A percentile compares a stretch with the other conserved stretches of the same genome.
Evolutionary conservation across 2,329 filamentous ascomycete genomes (phyloP).

Genomic region (Neopestalotiopsis rosae): DNA sequence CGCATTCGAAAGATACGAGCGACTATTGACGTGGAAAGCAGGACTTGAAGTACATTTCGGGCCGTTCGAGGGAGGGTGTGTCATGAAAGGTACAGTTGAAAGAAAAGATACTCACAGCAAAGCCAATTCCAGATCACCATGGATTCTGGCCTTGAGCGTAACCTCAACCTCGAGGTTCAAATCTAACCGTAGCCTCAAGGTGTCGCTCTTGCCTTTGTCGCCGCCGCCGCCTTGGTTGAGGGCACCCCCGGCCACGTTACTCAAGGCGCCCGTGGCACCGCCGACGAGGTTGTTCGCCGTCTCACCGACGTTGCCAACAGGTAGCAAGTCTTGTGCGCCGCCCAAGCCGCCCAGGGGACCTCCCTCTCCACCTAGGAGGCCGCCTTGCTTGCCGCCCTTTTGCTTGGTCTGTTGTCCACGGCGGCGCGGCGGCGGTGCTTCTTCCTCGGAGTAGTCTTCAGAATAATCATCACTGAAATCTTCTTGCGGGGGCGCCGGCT

Average conservation of each 20-base stretch:
- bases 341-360: slow-evolving; percentile 32
- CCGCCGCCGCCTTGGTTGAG: slow-evolving; percentile 26
- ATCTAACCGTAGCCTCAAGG: slow-evolving; percentile 75
- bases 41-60: not conserved
- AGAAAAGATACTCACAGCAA: slow-evolving; percentile 56
- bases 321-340: slow-evolving; percentile 32
- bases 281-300: slow-evolving; percentile 35
- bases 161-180: slow-evolving; percentile 86
- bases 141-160: slow-evolving; percentile 83
- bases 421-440: slow-evolving; percentile 30
- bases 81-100: not conserved
- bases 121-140: slow-evolving; percentile 81
- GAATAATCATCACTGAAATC: slow-evolving; percentile 27
- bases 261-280: slow-evolving; percentile 31
- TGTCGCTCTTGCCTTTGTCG: slow-evolving; percentile 58
- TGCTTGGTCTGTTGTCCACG: slow-evolving; percentile 28
- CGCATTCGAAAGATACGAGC: slow-evolving; percentile 12
- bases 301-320: slow-evolving; percentile 35
- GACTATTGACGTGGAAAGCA: slow-evolving; percentile 17
- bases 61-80: not conserved
- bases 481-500: slow-evolving; percentile 24
- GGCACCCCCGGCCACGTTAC: slow-evolving; percentile 31
- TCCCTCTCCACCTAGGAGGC: slow-evolving; percentile 22
- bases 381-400: slow-evolving; percentile 28
- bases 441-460: slow-evolving; percentile 27